phyloP scores from a whole-genome alignment of 1,139 yeast genomes.

The Schizosaccharomyces versatilis region DNA sequence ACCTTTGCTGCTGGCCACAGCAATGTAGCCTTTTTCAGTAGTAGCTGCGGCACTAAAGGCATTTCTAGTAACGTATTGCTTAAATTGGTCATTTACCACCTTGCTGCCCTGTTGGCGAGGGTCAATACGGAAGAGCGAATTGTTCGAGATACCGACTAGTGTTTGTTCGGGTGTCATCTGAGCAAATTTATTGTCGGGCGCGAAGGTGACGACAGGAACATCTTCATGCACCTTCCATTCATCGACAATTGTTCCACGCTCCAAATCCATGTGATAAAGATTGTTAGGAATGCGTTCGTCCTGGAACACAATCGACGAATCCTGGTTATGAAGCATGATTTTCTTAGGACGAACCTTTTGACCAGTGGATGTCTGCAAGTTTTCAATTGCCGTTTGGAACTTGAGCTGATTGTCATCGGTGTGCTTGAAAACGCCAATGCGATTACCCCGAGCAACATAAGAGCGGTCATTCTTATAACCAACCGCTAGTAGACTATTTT shows the following conservation, averaged over 20 bases:
- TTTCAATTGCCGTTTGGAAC: constrained; percentile 44
- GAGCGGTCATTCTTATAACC: constrained; percentile 52
- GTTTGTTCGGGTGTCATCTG: constrained; percentile 56
- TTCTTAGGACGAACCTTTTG: constrained; percentile 35
- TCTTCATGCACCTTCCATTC: constrained; percentile 40
- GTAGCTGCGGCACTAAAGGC: constrained; percentile 45
- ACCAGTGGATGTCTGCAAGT: constrained; percentile 35
- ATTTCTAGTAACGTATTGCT: constrained; percentile 32
- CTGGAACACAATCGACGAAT: constrained; percentile 43
- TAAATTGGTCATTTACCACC: constrained; percentile 32
- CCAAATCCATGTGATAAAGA: constrained; percentile 55
- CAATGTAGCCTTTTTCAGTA: constrained; percentile 50
- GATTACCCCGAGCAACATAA: constrained; percentile 57
- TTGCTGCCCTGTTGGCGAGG: constrained; percentile 46
- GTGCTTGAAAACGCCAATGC: constrained; percentile 57
- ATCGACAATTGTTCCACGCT: constrained; percentile 57
- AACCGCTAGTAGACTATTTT: constrained; percentile 45
- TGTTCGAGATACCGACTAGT: constrained; percentile 43
- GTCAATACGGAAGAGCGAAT: constrained; percentile 50
- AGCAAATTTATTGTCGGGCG: constrained; percentile 48
- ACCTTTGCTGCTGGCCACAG: constrained; percentile 56
- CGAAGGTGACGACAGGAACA: constrained; percentile 31
- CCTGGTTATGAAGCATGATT: constrained; percentile 57
- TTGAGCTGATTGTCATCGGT: constrained; percentile 29
- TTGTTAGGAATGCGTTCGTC: constrained; percentile 25